A percentile compares a stretch with the other conserved stretches of the same genome.
Conservation (phyloP, 345 rosid species). For the Eucalyptus cloeziana region DNA sequence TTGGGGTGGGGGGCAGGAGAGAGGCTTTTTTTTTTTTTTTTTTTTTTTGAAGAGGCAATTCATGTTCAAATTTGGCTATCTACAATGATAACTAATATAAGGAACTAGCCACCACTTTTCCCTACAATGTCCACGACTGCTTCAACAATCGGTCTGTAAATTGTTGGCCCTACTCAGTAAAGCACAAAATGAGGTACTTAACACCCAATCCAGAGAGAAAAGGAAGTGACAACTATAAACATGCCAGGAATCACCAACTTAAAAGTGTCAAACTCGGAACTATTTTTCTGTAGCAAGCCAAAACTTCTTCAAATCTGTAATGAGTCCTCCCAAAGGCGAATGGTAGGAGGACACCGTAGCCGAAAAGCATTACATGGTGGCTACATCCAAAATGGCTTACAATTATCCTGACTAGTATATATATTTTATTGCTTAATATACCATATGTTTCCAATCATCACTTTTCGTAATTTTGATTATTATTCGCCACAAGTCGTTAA, state of each 20-base stretch:
- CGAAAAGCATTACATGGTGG: no score
- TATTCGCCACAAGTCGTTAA: no score
- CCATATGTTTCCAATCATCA: no score
- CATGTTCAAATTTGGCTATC: conserved; percentile 56
- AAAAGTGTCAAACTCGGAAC: conserved; percentile 76
- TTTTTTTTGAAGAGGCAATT: neutral
- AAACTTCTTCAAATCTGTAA: conserved; percentile 88
- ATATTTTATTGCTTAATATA: no score
- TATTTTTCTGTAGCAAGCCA: conserved; percentile 59
- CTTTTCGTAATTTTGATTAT: no score
- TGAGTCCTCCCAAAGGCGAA: no score
- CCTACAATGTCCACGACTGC: conserved; percentile 86
- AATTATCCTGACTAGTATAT: no score
- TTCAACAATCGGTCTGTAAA: conserved; percentile 81
- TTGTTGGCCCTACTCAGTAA: conserved; percentile 58
- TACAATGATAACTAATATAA: conserved; percentile 77
- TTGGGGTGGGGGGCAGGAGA: neutral
- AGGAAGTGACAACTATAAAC: neutral
- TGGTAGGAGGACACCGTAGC: no score
- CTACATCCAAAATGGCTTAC: no score
- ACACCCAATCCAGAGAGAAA: neutral
- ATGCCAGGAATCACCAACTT: conserved; percentile 13
- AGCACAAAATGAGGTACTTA: neutral
- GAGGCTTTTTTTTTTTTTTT: no score
- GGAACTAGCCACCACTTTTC: conserved; percentile 88